Evolutionary conservation across 1,284 basidiomycete genomes (phyloP).

Genomic region (Ganoderma leucocontextum): DNA sequence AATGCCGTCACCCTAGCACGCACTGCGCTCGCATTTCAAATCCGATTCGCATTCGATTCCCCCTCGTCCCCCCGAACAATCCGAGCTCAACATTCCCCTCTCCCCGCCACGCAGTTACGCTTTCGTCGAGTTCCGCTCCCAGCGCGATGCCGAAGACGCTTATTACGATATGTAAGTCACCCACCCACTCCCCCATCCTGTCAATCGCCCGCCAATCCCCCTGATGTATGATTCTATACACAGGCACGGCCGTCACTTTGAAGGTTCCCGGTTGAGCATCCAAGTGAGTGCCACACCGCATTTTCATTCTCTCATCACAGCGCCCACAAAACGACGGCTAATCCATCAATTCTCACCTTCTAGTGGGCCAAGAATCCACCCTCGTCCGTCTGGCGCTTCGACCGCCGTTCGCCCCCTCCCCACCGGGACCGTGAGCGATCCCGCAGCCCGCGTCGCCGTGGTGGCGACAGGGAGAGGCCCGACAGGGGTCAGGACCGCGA

Average conservation of each 20-base stretch:
- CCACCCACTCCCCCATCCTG: not conserved
- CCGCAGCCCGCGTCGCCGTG: conserved; percentile 47
- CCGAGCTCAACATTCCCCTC: conserved; percentile 72
- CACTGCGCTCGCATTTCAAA: conserved; percentile 27
- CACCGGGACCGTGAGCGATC: conserved; percentile 53
- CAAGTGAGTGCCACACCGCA: conserved; percentile 57
- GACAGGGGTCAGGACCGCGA: conserved; percentile 45
- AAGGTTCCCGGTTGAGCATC: conserved; percentile 84
- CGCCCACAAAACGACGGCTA: conserved; percentile 16
- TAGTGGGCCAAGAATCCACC: conserved; percentile 94
- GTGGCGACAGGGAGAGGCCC: conserved; percentile 26
- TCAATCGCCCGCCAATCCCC: conserved; percentile 7
- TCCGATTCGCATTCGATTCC: conserved; percentile 36
- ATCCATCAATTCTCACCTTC: conserved; percentile 2
- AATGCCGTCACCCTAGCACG: conserved; percentile 13
- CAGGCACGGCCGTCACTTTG: conserved; percentile 87
- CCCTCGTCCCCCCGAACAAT: conserved; percentile 42
- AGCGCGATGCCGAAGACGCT: conserved; percentile 87
- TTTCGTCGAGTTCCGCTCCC: conserved; percentile 89
- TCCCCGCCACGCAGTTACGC: conserved; percentile 77
- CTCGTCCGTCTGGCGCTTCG: conserved; percentile 86
- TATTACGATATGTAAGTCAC: conserved; percentile 87
- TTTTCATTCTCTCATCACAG: not conserved
- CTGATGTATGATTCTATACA: conserved; percentile 21
- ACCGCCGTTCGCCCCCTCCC: conserved; percentile 65